Evolutionary conservation across 768 basidiomycete genomes (phyloP), one percentile per base, ranked within the genome.

Genomic region (Tulasnella sp.): DNA sequence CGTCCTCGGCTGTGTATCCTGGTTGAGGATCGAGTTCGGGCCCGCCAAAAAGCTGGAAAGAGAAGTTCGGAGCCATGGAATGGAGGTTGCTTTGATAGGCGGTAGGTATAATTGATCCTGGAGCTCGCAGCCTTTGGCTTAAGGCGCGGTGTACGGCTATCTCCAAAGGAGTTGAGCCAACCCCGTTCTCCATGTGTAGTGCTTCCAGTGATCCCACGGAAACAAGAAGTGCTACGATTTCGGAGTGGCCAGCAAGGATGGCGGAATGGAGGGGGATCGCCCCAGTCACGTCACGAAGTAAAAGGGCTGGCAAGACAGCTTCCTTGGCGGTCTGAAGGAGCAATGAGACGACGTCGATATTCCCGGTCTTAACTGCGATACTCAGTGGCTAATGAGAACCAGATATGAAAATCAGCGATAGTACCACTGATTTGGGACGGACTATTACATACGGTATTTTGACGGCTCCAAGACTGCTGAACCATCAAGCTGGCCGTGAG

Each of bases 181-280:
- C 70, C 17, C 67, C 63, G 48, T 83, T 77, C 66, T 84, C 82
- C 41, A 73, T 68, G 58, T 71, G 69, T 1, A 82, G 67, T 0
- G 67, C 71, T 32, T 76, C 74, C 0, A 67, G 60, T 21, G 77
- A 74, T 5, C 51, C 69, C 1, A 69, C 70, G 1, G 72, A 67
- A 32, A 78, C 63, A 19, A 83, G 69, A 9, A 71, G 51, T 27
- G 72, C 62, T 1, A 73, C 70, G 9, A 79, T 77, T 21, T 71
- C 64, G 0, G 71, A 23, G 60, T 63, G 73, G 21, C 72, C 70
- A 0, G 58, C 27, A 7, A 70, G 70, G 21, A 76, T 72, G 0
- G 81, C 79, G 26, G 71, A 60, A 64, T 83, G 82, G 2, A 84
- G 69, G 1, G 80, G 76, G 0, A 74, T 80, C n/a, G 15, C 34